Percentiles rank a stretch among this genome's conserved stretches.
Evolutionary conservation across 1,284 basidiomycete species (phyloP).

Genomic region (Singerocomus inundabilis): DNA sequence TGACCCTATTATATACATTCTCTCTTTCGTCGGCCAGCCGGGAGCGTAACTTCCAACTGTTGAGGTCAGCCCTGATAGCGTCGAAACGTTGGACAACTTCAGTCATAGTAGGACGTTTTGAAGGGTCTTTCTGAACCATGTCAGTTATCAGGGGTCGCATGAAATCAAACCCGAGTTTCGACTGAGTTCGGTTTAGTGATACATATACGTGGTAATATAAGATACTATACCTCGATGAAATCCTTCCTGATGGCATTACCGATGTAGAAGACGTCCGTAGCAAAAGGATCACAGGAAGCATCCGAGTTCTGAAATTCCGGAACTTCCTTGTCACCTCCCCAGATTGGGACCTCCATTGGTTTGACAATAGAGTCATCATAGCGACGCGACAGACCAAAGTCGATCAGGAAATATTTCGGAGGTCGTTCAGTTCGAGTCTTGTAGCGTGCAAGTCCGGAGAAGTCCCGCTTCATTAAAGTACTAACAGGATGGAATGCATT

Average conservation of each 20-base stretch:
- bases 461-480: slow-evolving; percentile 3
- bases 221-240: slow-evolving; percentile 7
- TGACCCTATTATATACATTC: not conserved
- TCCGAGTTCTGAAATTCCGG: slow-evolving; percentile 33
- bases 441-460: slow-evolving; percentile 3
- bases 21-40: slow-evolving; percentile 11
- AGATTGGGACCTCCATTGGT: slow-evolving; percentile 14
- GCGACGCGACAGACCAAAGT: slow-evolving; percentile 39
- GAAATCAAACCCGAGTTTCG: slow-evolving; percentile 32
- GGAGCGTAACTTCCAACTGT: slow-evolving; percentile 28
- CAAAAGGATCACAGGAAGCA: slow-evolving; percentile 27
- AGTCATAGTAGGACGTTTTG: slow-evolving; percentile 35
- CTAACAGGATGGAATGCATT: slow-evolving; percentile 17
- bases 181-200: not conserved
- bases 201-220: slow-evolving; percentile 6
- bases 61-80: slow-evolving; percentile 21
- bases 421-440: slow-evolving; percentile 22
- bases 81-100: slow-evolving; percentile 34
- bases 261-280: slow-evolving; percentile 33
- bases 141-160: slow-evolving; percentile 29
- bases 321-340: slow-evolving; percentile 35
- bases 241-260: slow-evolving; percentile 22
- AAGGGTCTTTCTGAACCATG: slow-evolving; percentile 35
- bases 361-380: slow-evolving; percentile 24
- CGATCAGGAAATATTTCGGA: slow-evolving; percentile 20